Conservation (phyloP, 768 basidiomycete species). For the Suillus sp. region DNA sequence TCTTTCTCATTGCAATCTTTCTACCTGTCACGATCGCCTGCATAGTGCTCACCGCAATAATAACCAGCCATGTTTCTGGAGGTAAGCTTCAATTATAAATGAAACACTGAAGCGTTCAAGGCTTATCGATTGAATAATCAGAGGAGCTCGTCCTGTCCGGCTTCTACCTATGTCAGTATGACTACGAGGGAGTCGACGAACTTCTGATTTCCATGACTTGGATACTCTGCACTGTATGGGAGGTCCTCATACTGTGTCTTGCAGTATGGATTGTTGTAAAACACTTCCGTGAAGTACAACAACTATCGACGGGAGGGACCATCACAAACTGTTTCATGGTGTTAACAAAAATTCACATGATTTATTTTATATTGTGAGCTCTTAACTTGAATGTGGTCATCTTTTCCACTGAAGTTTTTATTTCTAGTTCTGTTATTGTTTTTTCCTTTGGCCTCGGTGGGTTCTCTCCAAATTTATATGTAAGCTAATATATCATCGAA, state of each 20-base stretch:
- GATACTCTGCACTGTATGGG: neutral
- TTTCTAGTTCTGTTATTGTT: neutral
- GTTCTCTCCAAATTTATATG: neutral
- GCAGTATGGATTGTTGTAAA: slow-evolving; percentile 2
- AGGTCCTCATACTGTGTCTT: neutral
- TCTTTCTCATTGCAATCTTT: neutral
- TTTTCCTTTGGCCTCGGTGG: neutral
- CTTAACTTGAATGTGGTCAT: neutral
- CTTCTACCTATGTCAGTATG: neutral
- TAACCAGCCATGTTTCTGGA: neutral
- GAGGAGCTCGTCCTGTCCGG: neutral
- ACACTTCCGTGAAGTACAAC: slow-evolving; percentile 1
- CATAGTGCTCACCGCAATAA: neutral
- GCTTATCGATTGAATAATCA: neutral
- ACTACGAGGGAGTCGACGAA: too few species aligned
- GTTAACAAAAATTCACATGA: neutral
- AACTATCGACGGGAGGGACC: neutral
- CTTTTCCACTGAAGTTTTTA: neutral
- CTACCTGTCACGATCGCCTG: neutral
- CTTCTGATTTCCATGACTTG: neutral
- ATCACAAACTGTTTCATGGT: neutral
- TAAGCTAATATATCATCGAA: neutral
- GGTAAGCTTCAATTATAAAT: neutral
- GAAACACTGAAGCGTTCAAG: neutral
- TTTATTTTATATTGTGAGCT: slow-evolving; percentile 4